Percentiles rank a stretch among this genome's conserved stretches.
Evolutionary conservation across 148 eudicot genomes (phyloP).

Genomic region (Hydrangea macrophylla): DNA sequence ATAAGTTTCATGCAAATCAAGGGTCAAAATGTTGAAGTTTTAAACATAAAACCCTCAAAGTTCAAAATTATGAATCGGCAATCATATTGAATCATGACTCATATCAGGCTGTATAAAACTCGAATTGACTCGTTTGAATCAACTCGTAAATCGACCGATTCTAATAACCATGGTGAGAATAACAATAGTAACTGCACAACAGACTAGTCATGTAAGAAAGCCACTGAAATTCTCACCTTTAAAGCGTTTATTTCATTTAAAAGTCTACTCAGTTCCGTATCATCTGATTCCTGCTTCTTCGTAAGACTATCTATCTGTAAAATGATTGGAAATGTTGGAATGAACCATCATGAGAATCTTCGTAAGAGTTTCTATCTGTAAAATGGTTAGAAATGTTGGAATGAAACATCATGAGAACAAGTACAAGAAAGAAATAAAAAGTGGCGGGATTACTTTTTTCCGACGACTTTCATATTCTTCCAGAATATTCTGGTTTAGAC

Average conservation of each 20-base stretch:
- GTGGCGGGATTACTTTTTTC: constrained; percentile 41
- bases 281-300: constrained; percentile 67
- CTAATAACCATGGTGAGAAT: not conserved
- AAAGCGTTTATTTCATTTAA: constrained; percentile 56
- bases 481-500: constrained; percentile 74
- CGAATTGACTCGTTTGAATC: too few relatives aligned
- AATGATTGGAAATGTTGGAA: constrained; percentile 18
- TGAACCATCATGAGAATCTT: too few relatives aligned
- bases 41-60: too few relatives aligned
- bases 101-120: too few relatives aligned
- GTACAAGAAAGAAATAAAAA: constrained; percentile 3
- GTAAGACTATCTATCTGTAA: constrained; percentile 68
- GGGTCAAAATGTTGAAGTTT: too few relatives aligned
- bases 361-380: constrained; percentile 72
- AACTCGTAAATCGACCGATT: too few relatives aligned
- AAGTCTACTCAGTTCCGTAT: constrained; percentile 34
- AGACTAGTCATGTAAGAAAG: not conserved
- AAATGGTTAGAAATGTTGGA: not conserved
- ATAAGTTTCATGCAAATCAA: too few relatives aligned
- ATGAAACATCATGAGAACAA: constrained; percentile 2
- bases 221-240: constrained; percentile 44
- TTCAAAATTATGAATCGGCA: too few relatives aligned
- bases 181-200: not conserved
- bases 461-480: constrained; percentile 89
- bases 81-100: too few relatives aligned